Conservation (phyloP, 1,139 yeast species). For the Hansenula anomala region DNA sequence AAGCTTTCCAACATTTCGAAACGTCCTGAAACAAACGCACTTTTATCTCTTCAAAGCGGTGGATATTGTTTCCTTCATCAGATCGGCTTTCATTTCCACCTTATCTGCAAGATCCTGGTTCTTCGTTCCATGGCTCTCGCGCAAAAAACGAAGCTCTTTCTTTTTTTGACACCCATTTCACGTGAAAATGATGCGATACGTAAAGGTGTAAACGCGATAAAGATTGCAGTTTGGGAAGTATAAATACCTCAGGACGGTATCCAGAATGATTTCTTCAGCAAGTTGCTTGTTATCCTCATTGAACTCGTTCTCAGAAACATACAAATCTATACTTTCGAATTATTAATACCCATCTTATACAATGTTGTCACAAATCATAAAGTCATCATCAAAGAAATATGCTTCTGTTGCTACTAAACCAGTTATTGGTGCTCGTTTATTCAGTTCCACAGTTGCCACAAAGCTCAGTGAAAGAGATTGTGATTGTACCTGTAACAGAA, state of each 20-base stretch:
- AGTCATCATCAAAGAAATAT: conserved; percentile 6
- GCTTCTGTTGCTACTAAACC: not conserved
- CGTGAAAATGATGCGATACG: not conserved
- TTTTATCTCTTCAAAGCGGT: too few relatives aligned
- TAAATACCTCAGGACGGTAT: not conserved
- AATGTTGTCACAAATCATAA: conserved; percentile 14
- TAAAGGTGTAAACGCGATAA: not conserved
- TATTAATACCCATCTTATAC: not conserved
- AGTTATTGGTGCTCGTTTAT: conserved; percentile 1
- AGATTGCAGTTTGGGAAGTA: too few relatives aligned
- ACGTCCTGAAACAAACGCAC: too few relatives aligned
- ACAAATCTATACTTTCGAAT: too few relatives aligned
- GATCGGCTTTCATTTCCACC: not conserved
- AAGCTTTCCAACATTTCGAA: too few relatives aligned
- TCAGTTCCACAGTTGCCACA: conserved; percentile 2
- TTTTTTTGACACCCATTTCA: conserved; percentile 1
- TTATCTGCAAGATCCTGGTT: too few relatives aligned
- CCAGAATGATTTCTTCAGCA: too few relatives aligned
- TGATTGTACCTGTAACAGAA: conserved; percentile 21
- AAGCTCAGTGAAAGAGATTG: conserved; percentile 20
- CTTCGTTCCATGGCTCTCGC: too few relatives aligned
- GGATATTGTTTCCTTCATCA: too few relatives aligned
- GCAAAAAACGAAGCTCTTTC: not conserved
- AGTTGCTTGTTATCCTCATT: too few relatives aligned
- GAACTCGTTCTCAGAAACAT: too few relatives aligned